These are phyloP conservation scores for Clonostachys rhizophaga DNA, from an alignment of 2,329 filamentous ascomycete species.

Conservation along the genomic window DNA sequence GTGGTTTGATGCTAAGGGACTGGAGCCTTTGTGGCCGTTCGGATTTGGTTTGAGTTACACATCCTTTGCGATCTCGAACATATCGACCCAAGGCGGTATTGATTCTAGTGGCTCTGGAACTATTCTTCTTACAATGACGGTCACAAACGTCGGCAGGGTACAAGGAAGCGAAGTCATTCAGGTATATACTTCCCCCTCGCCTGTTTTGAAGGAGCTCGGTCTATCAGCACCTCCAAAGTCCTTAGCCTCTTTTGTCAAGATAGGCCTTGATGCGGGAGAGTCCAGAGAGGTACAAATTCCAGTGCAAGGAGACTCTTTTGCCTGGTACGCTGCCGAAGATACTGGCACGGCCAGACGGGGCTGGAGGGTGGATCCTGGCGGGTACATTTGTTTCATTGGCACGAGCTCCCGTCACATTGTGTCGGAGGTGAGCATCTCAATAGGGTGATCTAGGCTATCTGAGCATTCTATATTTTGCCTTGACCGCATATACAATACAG, in stretches of 20 bases:
- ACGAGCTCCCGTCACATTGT: not conserved
- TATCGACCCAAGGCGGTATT: not conserved
- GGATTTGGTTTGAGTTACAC: not conserved
- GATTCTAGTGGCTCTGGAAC: not conserved
- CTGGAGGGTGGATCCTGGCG: not conserved
- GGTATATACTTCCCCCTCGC: constrained; percentile 29
- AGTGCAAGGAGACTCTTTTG: no score
- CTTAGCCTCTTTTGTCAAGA: no score
- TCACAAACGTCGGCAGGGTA: constrained; percentile 52
- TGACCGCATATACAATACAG: no score
- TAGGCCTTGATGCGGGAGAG: no score
- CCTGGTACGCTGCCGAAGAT: no score
- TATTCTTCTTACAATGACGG: constrained; percentile 22
- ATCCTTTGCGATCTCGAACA: not conserved
- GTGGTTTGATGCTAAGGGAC: not conserved
- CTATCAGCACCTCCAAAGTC: no score
- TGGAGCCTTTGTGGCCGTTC: not conserved
- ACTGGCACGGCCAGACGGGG: no score
- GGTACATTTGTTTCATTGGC: not conserved
- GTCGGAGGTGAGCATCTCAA: not conserved
- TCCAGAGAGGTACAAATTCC: no score
- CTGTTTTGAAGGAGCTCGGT: no score
- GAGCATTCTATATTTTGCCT: not conserved
- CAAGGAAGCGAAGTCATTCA: constrained; percentile 49
- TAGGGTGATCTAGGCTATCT: not conserved